Base-by-base conservation (phyloP, 805 yeast species). In the Ogataea siamensis region DNA sequence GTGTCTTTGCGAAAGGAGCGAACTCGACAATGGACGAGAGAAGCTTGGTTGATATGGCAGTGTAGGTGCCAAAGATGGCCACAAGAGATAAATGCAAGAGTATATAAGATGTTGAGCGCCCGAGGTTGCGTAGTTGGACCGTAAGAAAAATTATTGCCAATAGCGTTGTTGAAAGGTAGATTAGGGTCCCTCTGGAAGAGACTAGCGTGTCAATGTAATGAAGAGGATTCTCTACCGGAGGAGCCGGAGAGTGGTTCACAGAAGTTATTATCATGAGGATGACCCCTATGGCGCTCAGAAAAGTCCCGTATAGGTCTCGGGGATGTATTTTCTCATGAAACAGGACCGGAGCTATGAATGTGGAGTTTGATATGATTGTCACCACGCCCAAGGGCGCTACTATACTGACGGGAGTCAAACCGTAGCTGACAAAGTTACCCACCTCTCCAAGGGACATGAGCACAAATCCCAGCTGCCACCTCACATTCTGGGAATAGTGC, bases 381-480 rank as follows among this genome's bases (percentile, higher is more conserved):
- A 71, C 68, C 1, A 73, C 75, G 4, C 78, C 78, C 21, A 73
- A 42, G 0, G 78, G 75, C 4, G 74, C 67, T 12, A 73, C 74
- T 3, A 70, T 57, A 8, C 70, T 63, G 5, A 71, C 71, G 0
- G 74, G 74, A 0, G 73, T 69, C 29, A 70, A 53, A 0, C 78
- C 78, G 45, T 70, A 71, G 10, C 75, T 74, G 7, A 72, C 51
- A 42, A 73, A 70, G 46, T 70, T 72, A 7, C 73, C 70, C 8
- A 62, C 50, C 42, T 73, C 78, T 4, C 78, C 76, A 3, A 58
- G 37, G 10, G 69, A 57, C 65, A 71, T 64, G 22, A 72, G 51
- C 6, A 54, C 39, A 10, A 69, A 56, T 2, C 76, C 77, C 3
- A 60, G 25, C 63, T 68, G 66, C 74, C 75, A 70, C 29, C 45